A percentile compares a stretch with the other conserved stretches of the same genome.
Evolutionary conservation across 192 early-diverging fungal species (phyloP).

Genomic region (Backusella luteola): DNA sequence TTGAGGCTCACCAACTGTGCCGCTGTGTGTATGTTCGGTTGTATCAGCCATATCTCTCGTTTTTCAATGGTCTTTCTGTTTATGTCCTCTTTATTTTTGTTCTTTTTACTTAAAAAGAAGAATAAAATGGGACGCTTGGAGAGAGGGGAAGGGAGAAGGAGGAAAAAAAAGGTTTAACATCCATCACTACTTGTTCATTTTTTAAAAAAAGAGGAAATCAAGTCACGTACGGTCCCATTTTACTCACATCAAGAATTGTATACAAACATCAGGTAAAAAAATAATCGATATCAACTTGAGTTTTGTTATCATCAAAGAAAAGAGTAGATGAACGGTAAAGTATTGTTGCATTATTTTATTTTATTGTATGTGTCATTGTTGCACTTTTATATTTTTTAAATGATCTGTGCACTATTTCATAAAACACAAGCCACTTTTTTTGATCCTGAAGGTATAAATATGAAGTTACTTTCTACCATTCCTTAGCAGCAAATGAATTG

Average conservation of each 20-base stretch:
- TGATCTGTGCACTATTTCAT: background rate
- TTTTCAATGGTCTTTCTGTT: background rate
- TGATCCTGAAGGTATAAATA: background rate
- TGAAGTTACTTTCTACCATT: no score
- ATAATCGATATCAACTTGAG: background rate
- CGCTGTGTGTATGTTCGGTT: constrained; percentile 2
- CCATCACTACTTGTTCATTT: background rate
- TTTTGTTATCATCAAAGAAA: background rate
- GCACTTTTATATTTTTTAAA: background rate
- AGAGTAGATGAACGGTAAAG: background rate
- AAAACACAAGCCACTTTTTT: background rate
- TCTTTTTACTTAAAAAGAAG: background rate
- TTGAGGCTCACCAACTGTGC: constrained; percentile 1
- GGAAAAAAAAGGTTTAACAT: background rate
- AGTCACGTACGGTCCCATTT: background rate
- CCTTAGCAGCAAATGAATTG: no score
- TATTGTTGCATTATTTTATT: background rate
- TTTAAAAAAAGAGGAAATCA: constrained; percentile 9
- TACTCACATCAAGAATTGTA: background rate
- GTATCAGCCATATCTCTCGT: background rate
- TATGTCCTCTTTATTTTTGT: background rate
- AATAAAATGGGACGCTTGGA: background rate
- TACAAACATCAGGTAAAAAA: background rate
- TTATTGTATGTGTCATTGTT: background rate
- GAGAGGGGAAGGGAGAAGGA: background rate